Evolutionary conservation across 192 early-diverging fungal genomes (phyloP), one percentile per base, ranked within the genome.

Genomic region (Coemansia sp.): DNA sequence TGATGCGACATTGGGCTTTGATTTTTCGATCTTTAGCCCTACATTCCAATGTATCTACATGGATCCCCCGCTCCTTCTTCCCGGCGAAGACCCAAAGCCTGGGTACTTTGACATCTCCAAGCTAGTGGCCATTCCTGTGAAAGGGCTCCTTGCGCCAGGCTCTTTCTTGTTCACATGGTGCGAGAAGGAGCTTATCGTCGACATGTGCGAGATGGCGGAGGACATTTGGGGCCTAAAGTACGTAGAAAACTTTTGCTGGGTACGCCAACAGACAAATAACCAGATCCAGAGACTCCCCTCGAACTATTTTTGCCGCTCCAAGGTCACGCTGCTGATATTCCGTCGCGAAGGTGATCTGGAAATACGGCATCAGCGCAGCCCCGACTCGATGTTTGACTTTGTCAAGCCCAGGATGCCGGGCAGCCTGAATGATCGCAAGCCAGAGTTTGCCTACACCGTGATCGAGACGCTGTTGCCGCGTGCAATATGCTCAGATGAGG

Each of bases 211-310:
- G 41, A 82, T 92, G 39, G 86, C 89, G 8, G 89, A 92, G 49
- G 50, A 64, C 44, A 74, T 62, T 41, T 96, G 96, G 94, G 88
- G 89, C 2, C 92, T 95, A 84, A 91, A 92, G 53, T 98, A 98
- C 71, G 93, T 97, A 0, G 96, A 96, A 71, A 98, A 97, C 84
- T 95, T 98, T 84, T 93, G 91, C 74, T 98, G 96, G 95, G 92
- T 97, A 70, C 95, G 94, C 64, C 85, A 90, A 56, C 78, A 87
- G 56, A 72, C 87, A 44, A 93, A 95, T 75, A 96, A 98, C 76
- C 85, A 86, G 53, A 93, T 98, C 68, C 88, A 84, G 12, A 67
- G 81, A 21, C 77, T 88, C 38, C 77, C 86, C 23, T 92, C 87
- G 32, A 78, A 70, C 23, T 96, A 93, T 71, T 96, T 98, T 66